Conservation (phyloP, 768 basidiomycete species). For the Pleurotus salmoneostramineus region DNA sequence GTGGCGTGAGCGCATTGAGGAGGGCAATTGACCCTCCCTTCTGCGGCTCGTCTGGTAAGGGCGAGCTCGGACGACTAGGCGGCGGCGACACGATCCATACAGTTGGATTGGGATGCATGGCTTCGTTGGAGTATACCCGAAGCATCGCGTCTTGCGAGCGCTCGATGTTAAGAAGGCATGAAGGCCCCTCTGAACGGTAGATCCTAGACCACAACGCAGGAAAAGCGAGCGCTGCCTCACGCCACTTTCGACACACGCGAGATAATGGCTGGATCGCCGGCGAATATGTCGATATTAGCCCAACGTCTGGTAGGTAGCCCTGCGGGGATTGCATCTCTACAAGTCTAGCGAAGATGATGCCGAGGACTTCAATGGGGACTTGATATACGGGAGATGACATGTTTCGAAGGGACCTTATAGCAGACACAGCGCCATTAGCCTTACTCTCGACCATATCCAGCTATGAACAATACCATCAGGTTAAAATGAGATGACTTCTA, state of each 20-base stretch:
- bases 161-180: neutral
- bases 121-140: neutral
- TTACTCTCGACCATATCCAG: neutral
- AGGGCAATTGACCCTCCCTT: neutral
- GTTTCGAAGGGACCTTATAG: slow-evolving; percentile 4
- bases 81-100: neutral
- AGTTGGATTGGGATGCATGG: neutral
- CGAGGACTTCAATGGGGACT: slow-evolving; percentile 5
- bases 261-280: neutral
- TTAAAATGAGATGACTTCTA: neutral
- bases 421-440: slow-evolving; percentile 3
- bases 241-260: slow-evolving; percentile 4
- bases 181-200: neutral
- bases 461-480: neutral
- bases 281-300: neutral
- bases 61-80: neutral
- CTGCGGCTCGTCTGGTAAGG: neutral
- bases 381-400: slow-evolving; percentile 4
- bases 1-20: neutral
- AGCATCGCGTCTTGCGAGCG: neutral
- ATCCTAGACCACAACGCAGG: neutral
- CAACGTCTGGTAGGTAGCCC: neutral
- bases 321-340: neutral
- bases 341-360: neutral
- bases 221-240: neutral